Percentiles rank a stretch among this genome's conserved stretches.
Evolutionary conservation across 148 eudicot genomes (phyloP).

Genomic region (Hydrangea macrophylla): DNA sequence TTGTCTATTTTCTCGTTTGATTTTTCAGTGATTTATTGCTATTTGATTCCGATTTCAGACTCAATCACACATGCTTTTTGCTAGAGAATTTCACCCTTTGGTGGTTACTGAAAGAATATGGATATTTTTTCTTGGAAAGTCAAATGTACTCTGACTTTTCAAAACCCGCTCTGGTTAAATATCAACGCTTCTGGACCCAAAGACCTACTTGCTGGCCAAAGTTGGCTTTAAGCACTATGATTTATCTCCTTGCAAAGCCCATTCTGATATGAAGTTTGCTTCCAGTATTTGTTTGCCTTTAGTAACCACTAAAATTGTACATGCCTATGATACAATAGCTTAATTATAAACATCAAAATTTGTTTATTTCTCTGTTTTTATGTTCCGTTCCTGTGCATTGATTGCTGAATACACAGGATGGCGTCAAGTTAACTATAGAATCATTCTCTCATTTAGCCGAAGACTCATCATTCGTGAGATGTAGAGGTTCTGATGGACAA

Average conservation of each 20-base stretch:
- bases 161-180: too few relatives aligned
- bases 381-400: too few relatives aligned
- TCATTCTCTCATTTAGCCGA: conserved; percentile 60
- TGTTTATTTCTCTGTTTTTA: not conserved
- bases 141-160: too few relatives aligned
- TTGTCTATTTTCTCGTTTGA: not conserved
- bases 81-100: not conserved
- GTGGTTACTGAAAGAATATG: not conserved
- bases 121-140: too few relatives aligned
- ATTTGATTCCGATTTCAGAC: too few relatives aligned
- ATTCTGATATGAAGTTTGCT: too few relatives aligned
- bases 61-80: too few relatives aligned
- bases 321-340: not conserved
- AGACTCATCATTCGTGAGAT: conserved; percentile 37
- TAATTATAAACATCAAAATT: not conserved
- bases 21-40: too few relatives aligned
- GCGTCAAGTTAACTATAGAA: conserved; percentile 54
- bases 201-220: too few relatives aligned
- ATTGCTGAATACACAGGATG: conserved; percentile 59
- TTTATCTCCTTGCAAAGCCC: too few relatives aligned
- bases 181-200: too few relatives aligned
- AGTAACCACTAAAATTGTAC: not conserved
- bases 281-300: not conserved
- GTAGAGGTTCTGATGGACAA: conserved; percentile 31
- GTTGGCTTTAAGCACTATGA: not conserved